These are phyloP conservation scores for Nakazawaea anatomiae DNA, from an alignment of 805 yeast genomes.

Conservation along the genomic window DNA sequence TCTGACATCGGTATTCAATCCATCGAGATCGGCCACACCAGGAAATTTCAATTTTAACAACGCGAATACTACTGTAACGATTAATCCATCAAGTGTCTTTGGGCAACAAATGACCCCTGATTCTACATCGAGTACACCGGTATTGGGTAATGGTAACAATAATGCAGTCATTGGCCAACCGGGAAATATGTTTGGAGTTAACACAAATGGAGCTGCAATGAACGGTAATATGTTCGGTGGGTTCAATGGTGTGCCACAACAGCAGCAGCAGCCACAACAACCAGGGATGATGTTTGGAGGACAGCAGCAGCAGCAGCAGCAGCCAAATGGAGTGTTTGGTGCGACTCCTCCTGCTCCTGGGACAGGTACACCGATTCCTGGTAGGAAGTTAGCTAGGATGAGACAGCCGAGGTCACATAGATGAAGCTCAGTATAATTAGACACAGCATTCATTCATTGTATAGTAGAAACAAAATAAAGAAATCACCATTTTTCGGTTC, in stretches of 20 bases:
- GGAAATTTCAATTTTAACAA: background rate
- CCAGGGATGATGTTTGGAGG: background rate
- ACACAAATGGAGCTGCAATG: background rate
- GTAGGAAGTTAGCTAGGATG: constrained; percentile 6
- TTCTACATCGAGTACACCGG: background rate
- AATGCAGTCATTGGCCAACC: background rate
- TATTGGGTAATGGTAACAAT: background rate
- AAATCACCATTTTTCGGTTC: too few species aligned
- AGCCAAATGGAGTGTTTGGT: background rate
- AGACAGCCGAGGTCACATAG: constrained; percentile 9
- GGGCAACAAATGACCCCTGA: background rate
- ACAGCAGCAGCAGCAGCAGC: background rate
- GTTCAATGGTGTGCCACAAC: background rate
- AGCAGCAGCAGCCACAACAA: background rate
- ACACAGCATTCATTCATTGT: too few species aligned
- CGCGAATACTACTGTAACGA: background rate
- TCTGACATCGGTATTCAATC: constrained; percentile 1
- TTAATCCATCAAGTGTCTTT: constrained; percentile 5
- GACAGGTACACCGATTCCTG: constrained; percentile 7
- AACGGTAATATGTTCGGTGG: background rate
- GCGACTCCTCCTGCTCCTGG: background rate
- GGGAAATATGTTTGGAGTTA: constrained; percentile 3
- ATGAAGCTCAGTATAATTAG: background rate
- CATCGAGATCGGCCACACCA: constrained; percentile 8
- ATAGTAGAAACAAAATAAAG: too few species aligned